A percentile compares a stretch with the other conserved stretches of the same genome.
These are phyloP conservation scores for Colletotrichum tropicicola DNA, from an alignment of 2,329 filamentous ascomycete genomes.

Conservation along the genomic window DNA sequence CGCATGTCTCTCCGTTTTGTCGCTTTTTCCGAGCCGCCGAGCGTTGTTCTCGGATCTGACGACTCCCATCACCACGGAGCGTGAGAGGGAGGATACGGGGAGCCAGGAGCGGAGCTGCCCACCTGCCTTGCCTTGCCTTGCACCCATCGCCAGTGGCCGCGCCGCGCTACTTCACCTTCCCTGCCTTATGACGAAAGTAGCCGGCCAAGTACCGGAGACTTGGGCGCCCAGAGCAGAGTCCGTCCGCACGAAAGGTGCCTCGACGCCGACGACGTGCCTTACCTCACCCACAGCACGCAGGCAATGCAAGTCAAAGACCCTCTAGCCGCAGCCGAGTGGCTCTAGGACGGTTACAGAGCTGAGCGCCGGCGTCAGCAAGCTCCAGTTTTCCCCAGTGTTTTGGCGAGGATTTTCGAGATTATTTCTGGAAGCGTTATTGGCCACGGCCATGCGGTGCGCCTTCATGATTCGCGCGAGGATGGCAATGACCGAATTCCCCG, in stretches of 20 bases:
- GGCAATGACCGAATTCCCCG: constrained; percentile 23
- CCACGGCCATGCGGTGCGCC: background rate
- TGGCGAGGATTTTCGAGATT: constrained; percentile 12
- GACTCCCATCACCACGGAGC: background rate
- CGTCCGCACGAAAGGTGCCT: no score
- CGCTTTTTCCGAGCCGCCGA: constrained; percentile 27
- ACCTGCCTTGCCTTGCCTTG: background rate
- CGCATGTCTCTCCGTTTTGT: constrained; percentile 15
- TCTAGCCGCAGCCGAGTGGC: background rate
- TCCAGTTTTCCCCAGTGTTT: constrained; percentile 25
- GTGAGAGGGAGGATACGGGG: background rate
- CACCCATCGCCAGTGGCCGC: background rate
- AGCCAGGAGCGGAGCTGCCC: background rate
- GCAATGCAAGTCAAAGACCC: constrained; percentile 8
- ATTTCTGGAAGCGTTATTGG: constrained; percentile 1
- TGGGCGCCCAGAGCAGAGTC: no score
- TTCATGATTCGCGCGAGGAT: constrained; percentile 26
- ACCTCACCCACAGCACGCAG: background rate
- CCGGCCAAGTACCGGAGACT: constrained; percentile 10
- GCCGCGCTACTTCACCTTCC: background rate
- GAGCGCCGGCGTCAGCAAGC: constrained; percentile 3
- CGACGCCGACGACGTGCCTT: no score
- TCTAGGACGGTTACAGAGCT: constrained; percentile 14
- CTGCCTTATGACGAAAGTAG: constrained; percentile 15
- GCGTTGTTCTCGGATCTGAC: constrained; percentile 22